Evolutionary conservation across 352 stramenopile species (phyloP), one percentile per base, ranked within the genome.

Genomic region (Stephanocyclus meneghinianus): DNA sequence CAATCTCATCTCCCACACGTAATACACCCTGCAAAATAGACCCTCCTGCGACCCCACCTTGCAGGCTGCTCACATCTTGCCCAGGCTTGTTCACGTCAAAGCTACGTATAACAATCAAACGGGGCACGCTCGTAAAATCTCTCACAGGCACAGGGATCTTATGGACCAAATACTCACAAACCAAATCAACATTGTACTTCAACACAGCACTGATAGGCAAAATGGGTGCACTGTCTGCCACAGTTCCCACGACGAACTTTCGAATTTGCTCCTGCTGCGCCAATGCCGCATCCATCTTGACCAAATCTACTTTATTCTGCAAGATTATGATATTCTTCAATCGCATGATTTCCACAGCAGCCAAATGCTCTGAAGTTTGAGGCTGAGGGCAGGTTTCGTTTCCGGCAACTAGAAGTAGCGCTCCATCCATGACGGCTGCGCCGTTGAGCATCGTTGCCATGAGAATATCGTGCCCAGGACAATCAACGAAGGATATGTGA

Each of bases 361-460:
- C 98, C 66, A 99, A 92, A 88, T 99, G 97, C 91, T 99, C 97
- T 53, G 95, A 98, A 35, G 98, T 99, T 91, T 99, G 98, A 8
- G 97, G 97, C 87, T 99, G 97, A 42, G 98, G 97, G 87, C 97
- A 99, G 45, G 97, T 95, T 91, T 95, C 89, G 76, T 95, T 95
- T n/a, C 90, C 90, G 2, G 97, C 97, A 15, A 99, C 97, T 26
- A 99, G 88, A 44, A 99, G 91, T 51, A 99, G 91, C 2, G 98
- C 97, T 47, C 97, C 98, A 87, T 99, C 98, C 97, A 99, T 99
- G 76, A 99, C 97, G 40, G 97, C 98, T 2, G 98, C 97, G 78
- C 97, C 97, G 94, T 99, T 99, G 30, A 99, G 93, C 98, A 99
- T 99, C 83, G 98, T 99, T 50, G 98, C 98, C 98, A 99, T 99